Base-by-base conservation (phyloP, 805 yeast species). In the Cyberlindnera bimundalis region DNA sequence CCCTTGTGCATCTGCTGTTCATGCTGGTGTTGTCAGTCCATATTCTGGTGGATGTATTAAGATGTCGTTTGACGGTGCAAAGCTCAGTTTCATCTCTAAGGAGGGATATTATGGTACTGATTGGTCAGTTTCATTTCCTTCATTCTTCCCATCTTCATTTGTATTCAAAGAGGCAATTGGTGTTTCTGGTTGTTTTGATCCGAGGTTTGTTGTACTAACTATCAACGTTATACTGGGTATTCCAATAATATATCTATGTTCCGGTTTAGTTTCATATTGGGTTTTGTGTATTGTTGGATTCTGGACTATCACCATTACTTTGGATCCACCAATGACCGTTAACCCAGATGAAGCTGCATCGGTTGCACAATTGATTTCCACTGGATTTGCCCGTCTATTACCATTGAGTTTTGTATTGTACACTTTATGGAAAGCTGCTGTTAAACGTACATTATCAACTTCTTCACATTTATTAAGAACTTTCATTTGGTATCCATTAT, bases 1-100 rank as follows among this genome's bases (percentile, higher is more conserved):
- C 52, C 81, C 91, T 0, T 90, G 98, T 59, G 91, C 89, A 0
- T 84, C 96, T 3, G 97, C 93, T 0, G 76, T 85, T 4, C 96
- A 90, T 61, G 79, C 90, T 2, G 96, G 96, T 2, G 60, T 81
- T 0, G 65, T 89, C 1, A 81, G 93, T 0, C 81, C 91, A 12
- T 55, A 70, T 20, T 66, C 65, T 43, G 98, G 98, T 2, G 96
- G 96, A 0, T 83, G 91, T 58, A 89, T 85, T 1, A 67, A 73
- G 37, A 49, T 84, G 14, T 64, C 78, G 2, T 81, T 77, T 59
- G 55, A 62, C 8, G 88, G 91, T 6, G 64, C 74, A 3, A 73
- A 72, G 34, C 57, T 59, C 2, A 42, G 50, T 1, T 89, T 84
- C 52, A 65, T 66, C 0, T 58, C 80, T 0, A 52, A 66, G 1